Percentiles rank a stretch among this genome's conserved stretches.
Evolutionary conservation across 2,329 filamentous ascomycete genomes (phyloP).

Genomic region (Aspergillus carbonarius): DNA sequence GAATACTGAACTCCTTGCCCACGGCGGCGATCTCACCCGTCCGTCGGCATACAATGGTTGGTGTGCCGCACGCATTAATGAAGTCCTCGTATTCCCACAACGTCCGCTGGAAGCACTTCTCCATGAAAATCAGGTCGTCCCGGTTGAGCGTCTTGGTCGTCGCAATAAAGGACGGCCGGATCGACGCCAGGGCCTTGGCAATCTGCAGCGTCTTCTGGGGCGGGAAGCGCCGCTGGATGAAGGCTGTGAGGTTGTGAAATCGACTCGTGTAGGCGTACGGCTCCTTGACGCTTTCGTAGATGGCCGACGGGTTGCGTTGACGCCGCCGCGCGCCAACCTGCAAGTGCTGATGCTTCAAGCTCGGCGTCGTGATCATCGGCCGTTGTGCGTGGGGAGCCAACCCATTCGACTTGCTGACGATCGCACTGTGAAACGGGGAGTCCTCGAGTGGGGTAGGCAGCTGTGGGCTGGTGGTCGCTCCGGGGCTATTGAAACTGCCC

Average conservation of each 20-base stretch:
- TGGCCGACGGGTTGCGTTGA: conserved; percentile 72
- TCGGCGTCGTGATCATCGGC: conserved; percentile 44
- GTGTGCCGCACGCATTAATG: conserved; percentile 81
- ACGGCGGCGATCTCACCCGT: conserved; percentile 94
- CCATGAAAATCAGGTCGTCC: conserved; percentile 93
- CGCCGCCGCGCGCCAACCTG: conserved; percentile 47
- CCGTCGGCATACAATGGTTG: conserved; percentile 85
- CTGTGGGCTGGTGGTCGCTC: conserved; percentile 56
- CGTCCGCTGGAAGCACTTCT: conserved; percentile 92
- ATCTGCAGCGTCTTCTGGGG: conserved; percentile 76
- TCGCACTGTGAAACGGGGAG: conserved; percentile 24
- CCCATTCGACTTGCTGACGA: conserved; percentile 28
- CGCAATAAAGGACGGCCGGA: conserved; percentile 89
- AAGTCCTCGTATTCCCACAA: conserved; percentile 93
- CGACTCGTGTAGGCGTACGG: conserved; percentile 88
- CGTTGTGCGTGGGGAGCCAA: conserved; percentile 35
- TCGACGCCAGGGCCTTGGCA: conserved; percentile 81
- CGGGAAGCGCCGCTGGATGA: conserved; percentile 75
- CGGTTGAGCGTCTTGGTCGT: conserved; percentile 85
- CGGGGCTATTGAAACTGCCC: conserved; percentile 57
- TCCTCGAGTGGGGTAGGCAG: conserved; percentile 47
- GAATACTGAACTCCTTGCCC: conserved; percentile 93
- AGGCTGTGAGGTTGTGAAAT: conserved; percentile 83
- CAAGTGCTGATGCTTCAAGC: conserved; percentile 42
- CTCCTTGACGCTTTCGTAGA: conserved; percentile 86